Evolutionary conservation across 2,329 filamentous ascomycete genomes (phyloP).

Genomic region (Epichloe sp.): DNA sequence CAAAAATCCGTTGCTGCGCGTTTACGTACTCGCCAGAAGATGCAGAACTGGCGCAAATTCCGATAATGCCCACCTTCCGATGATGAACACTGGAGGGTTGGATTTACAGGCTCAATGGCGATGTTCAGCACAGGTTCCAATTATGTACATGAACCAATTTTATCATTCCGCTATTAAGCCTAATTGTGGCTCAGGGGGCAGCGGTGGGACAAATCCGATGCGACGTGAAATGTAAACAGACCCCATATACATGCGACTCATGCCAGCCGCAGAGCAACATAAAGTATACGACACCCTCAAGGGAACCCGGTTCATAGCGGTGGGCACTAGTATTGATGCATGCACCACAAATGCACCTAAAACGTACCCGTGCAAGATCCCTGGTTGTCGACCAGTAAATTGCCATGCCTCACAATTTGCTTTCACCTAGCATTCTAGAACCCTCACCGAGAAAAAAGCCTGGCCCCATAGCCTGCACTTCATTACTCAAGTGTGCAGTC

Average conservation of each 20-base stretch:
- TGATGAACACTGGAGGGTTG: too few species aligned
- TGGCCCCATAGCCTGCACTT: not conserved
- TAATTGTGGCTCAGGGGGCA: not conserved
- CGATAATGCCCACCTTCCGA: too few species aligned
- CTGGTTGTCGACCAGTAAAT: not conserved
- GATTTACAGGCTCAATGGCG: too few species aligned
- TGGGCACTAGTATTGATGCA: not conserved
- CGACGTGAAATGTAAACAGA: not conserved
- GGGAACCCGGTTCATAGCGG: not conserved
- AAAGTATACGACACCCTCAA: not conserved
- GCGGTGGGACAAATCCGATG: not conserved
- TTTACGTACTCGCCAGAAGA: too few species aligned
- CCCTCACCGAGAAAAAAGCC: not conserved
- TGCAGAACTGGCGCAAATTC: too few species aligned
- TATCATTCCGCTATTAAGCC: too few species aligned
- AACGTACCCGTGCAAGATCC: not conserved
- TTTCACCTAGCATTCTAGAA: not conserved
- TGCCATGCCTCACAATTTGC: not conserved
- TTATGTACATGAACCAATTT: too few species aligned
- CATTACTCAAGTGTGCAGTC: not conserved
- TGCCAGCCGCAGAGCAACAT: not conserved
- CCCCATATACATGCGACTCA: not conserved
- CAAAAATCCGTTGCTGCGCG: too few species aligned
- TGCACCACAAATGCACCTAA: not conserved
- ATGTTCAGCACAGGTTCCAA: too few species aligned